These are phyloP conservation scores for Salvia hispanica DNA, from an alignment of 257 asterid genomes.

Conservation along the genomic window DNA sequence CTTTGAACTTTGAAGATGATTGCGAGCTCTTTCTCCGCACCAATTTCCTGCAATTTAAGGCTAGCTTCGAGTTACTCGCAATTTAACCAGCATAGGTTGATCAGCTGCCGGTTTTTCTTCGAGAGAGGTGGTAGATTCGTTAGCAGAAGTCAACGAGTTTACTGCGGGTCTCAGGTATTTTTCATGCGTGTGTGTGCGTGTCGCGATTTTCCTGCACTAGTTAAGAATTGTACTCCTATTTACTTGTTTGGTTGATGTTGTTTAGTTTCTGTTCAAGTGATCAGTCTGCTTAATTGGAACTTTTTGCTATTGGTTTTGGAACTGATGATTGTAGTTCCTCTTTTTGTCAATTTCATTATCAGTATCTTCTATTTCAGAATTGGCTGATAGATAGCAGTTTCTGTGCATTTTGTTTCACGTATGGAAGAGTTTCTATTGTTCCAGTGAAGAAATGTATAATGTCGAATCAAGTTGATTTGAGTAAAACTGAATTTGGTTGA, in stretches of 20 bases:
- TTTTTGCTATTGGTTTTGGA: constrained; percentile 6
- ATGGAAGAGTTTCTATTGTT: background rate
- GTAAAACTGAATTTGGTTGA: background rate
- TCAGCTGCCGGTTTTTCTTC: constrained; percentile 25
- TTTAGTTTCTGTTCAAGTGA: constrained; percentile 8
- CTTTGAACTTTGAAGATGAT: constrained; percentile 26
- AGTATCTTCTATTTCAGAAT: constrained; percentile 10
- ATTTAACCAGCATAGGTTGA: constrained; percentile 30
- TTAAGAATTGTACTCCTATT: background rate
- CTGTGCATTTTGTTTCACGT: background rate
- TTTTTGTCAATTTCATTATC: background rate
- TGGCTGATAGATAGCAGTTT: constrained; percentile 3
- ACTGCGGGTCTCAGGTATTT: constrained; percentile 55
- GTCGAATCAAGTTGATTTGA: constrained; percentile 1
- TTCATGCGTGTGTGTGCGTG: background rate
- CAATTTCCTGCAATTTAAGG: constrained; percentile 36
- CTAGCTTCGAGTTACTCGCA: constrained; percentile 20
- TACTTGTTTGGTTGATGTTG: constrained; percentile 28
- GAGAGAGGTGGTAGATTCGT: constrained; percentile 29
- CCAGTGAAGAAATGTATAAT: constrained; percentile 2
- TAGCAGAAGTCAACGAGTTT: constrained; percentile 40
- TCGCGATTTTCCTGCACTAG: background rate
- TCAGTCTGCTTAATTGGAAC: constrained; percentile 4
- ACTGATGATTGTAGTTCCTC: constrained; percentile 8
- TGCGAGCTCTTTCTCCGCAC: constrained; percentile 36